These are phyloP conservation scores for Lepiota venenata DNA, from an alignment of 768 basidiomycete species.

Conservation along the genomic window DNA sequence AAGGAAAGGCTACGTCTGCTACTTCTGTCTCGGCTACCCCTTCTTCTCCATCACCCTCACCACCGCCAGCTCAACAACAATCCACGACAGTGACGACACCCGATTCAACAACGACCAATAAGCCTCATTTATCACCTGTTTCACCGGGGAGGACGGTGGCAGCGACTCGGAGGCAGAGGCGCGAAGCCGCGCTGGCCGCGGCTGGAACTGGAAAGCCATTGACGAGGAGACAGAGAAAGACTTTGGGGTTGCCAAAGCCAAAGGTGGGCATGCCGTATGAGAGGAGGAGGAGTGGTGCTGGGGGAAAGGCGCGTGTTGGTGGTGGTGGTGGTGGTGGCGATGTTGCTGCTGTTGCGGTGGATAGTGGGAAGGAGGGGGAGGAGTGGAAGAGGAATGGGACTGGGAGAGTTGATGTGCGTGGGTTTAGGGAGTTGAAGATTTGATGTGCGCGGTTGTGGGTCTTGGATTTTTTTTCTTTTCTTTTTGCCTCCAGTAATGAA, in stretches of 20 bases:
- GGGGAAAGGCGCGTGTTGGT: constrained; percentile 56
- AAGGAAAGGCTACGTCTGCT: not conserved
- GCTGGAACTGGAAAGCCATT: constrained; percentile 34
- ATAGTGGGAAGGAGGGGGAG: constrained; percentile 27
- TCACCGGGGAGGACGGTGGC: constrained; percentile 15
- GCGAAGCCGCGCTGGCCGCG: not conserved
- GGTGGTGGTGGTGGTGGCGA: no score
- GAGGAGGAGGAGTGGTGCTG: constrained; percentile 33
- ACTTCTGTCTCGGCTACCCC: not conserved
- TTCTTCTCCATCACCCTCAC: no score
- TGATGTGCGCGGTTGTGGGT: constrained; percentile 20
- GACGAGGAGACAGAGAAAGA: constrained; percentile 67
- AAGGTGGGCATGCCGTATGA: constrained; percentile 27
- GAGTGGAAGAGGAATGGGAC: constrained; percentile 68
- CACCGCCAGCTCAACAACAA: not conserved
- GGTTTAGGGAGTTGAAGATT: constrained; percentile 77
- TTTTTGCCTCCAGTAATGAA: not conserved
- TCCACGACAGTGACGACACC: not conserved
- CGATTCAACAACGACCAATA: not conserved
- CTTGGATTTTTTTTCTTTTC: not conserved
- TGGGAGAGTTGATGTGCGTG: constrained; percentile 71
- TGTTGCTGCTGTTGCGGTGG: no score
- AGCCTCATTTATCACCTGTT: not conserved
- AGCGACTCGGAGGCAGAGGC: constrained; percentile 17
- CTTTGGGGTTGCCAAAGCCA: constrained; percentile 60